phyloP scores from a whole-genome alignment of 1,284 basidiomycete species.

The Xerocomus nothofagi region DNA sequence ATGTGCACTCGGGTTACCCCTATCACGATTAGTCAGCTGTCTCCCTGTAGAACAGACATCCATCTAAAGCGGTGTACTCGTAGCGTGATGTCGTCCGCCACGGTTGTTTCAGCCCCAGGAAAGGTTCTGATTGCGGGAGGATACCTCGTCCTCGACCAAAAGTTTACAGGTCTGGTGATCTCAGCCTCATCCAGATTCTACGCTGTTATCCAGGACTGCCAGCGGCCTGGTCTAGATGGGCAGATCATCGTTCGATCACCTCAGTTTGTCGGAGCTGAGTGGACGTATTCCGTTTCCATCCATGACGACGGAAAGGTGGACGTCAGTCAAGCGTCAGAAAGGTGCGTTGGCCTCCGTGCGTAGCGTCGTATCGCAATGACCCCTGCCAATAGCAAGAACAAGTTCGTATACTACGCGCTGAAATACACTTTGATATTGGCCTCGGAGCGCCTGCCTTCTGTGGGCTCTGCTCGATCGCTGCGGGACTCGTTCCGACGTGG shows the following conservation, averaged over 20 bases:
- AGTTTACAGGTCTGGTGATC: conserved; percentile 82
- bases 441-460: conserved; percentile 53
- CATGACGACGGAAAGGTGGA: conserved; percentile 40
- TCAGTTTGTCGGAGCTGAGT: conserved; percentile 82
- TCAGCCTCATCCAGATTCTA: conserved; percentile 95
- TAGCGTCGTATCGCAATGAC: conserved; percentile 7
- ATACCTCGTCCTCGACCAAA: conserved; percentile 88
- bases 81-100: conserved; percentile 44
- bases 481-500: conserved; percentile 48
- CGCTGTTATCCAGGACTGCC: conserved; percentile 54
- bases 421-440: conserved; percentile 70
- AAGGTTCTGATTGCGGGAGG: conserved; percentile 95
- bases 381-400: conserved; percentile 56
- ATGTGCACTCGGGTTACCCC: neutral
- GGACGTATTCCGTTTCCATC: conserved; percentile 68
- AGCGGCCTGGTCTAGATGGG: conserved; percentile 27
- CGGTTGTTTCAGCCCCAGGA: conserved; percentile 87
- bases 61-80: neutral
- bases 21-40: conserved; percentile 27
- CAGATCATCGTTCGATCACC: conserved; percentile 82
- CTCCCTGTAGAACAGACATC: neutral
- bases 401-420: conserved; percentile 89
- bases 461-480: conserved; percentile 47
- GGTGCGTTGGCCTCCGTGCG: conserved; percentile 32
- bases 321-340: conserved; percentile 49